A percentile compares a stretch with the other conserved stretches of the same genome.
These are phyloP conservation scores for Picea sitchensis DNA, from an alignment of 75 land plant species.

Conservation along the genomic window DNA sequence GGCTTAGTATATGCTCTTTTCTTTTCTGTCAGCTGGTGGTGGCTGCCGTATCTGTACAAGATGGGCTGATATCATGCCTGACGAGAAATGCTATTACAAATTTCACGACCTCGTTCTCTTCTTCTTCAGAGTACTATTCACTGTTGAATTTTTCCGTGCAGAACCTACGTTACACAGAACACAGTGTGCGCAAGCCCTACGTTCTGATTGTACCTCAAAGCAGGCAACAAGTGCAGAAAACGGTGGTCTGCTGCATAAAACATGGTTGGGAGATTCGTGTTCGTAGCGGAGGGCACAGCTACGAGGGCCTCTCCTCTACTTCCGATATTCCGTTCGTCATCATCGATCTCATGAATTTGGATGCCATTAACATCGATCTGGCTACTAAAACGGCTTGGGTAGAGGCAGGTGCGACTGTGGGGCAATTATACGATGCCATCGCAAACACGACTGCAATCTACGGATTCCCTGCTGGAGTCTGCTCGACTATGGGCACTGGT, in stretches of 20 bases:
- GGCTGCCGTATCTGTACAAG: no score
- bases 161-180: constrained; percentile 29
- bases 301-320: constrained; percentile 22
- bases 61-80: background rate
- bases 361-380: constrained; percentile 11
- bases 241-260: background rate
- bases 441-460: background rate
- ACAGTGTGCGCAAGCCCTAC: constrained; percentile 12
- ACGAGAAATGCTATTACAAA: background rate
- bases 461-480: constrained; percentile 35
- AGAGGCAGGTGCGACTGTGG: constrained; percentile 31
- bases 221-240: background rate
- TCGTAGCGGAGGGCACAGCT: constrained; percentile 8
- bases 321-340: constrained; percentile 25
- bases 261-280: constrained; percentile 8
- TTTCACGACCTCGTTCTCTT: background rate
- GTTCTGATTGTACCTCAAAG: constrained; percentile 17
- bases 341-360: constrained; percentile 25
- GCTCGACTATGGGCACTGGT: constrained; percentile 37
- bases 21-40: no score
- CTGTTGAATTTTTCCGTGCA: constrained; percentile 28
- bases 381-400: constrained; percentile 22
- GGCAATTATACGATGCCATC: constrained; percentile 22
- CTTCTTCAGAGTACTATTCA: background rate
- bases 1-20: no score